These are phyloP conservation scores for Lentinula sp. DNA, from an alignment of 768 basidiomycete species.

Conservation along the genomic window DNA sequence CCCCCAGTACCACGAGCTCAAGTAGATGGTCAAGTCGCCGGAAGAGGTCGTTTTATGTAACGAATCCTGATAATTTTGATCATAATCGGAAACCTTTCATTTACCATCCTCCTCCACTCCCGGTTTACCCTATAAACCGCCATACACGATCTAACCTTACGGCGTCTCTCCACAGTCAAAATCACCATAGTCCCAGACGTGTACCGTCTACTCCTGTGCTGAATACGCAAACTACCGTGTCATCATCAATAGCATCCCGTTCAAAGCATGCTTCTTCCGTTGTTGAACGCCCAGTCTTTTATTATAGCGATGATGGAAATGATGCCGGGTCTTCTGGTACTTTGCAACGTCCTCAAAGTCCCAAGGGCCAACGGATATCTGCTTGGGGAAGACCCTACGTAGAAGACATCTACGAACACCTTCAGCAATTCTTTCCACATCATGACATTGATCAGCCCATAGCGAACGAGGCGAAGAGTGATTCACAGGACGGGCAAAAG, in stretches of 20 bases:
- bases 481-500: background rate
- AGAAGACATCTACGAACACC: slow-evolving; percentile 72
- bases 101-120: slow-evolving; percentile 25
- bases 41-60: slow-evolving; percentile 20
- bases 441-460: slow-evolving; percentile 86
- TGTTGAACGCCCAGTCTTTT: slow-evolving; percentile 10
- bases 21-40: slow-evolving; percentile 12
- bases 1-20: slow-evolving; percentile 13
- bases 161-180: background rate
- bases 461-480: slow-evolving; percentile 46
- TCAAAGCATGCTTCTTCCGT: background rate
- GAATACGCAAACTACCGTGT: background rate
- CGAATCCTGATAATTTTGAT: slow-evolving; percentile 24
- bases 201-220: slow-evolving; percentile 3
- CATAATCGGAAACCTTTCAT: slow-evolving; percentile 9
- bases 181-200: slow-evolving; percentile 1
- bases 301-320: slow-evolving; percentile 14
- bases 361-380: slow-evolving; percentile 12
- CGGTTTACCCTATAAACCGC: background rate
- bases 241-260: background rate
- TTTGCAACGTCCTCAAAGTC: slow-evolving; percentile 22
- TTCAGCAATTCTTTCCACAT: slow-evolving; percentile 83
- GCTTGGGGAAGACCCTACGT: slow-evolving; percentile 60
- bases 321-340: slow-evolving; percentile 8
- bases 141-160: background rate